Evolutionary conservation across 139 green algal genomes (phyloP), one percentile per base, ranked within the genome.

Genomic region (Eudorina sp.): DNA sequence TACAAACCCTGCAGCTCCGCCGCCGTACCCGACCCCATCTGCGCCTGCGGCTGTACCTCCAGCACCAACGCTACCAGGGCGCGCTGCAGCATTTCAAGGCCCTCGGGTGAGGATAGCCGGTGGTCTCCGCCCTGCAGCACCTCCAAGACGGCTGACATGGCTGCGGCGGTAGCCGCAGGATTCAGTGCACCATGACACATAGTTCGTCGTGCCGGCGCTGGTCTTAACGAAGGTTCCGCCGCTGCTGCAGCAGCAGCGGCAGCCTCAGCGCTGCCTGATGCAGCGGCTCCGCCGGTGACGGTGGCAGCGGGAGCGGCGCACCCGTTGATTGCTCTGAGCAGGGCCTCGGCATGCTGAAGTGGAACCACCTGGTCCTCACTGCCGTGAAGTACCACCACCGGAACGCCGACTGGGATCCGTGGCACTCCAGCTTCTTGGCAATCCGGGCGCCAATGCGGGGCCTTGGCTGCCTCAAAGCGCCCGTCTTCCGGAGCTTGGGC

Each of bases 311-410:
- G n/a, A 2, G 36, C 58, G 29, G 80, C 58, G 14, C 29, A 14
- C 3, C 21, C 41, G 58, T 34, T 76, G 3, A 86, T 36, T 18
- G 60, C 80, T 3, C 9, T 29, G 3, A 11, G 21, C 41, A 86
- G 80, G 23, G 27, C 14, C 21, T 43, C 27, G 27, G 51, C 58
- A 40, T 62, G 60, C 58, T 68, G 21, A n/a, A 86, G 21, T 3
- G 80, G 60, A 8, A 86, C 80, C 60, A 86, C 80, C 43, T 86
- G 60, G n/a, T 86, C 80, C 1, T 46, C 29, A 9, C 23, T 38
- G 27, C 80, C 80, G 16, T 72, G 53, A 41, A 86, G 9, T 16
- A 86, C 38, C 14, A 55, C 40, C 1, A 86, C 80, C 14, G 80
- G 60, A 75, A 75, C 31, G 3, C 31, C 66, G 25, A 75, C 66